Evolutionary conservation across 495 filamentous ascomycete genomes (phyloP).

Genomic region (Tuber calosporum): DNA sequence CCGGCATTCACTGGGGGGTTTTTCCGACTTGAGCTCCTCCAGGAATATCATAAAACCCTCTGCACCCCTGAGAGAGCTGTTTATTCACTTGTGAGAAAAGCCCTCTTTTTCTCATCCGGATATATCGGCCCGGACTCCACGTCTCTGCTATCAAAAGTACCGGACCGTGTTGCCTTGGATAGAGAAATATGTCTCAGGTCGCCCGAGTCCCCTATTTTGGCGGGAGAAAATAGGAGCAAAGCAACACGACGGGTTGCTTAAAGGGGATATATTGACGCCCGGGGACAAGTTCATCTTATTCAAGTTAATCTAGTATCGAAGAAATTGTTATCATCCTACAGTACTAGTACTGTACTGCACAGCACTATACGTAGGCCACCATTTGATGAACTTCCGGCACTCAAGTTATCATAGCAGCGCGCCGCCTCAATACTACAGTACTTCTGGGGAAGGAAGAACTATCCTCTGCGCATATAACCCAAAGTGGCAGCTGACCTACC

Average conservation of each 20-base stretch:
- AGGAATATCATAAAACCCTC: not conserved
- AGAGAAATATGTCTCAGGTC: too few relatives aligned
- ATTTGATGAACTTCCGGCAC: not conserved
- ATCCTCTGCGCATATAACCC: not conserved
- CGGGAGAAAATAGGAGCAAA: too few relatives aligned
- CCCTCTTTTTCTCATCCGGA: not conserved
- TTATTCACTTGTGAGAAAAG: not conserved
- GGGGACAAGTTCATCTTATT: too few relatives aligned
- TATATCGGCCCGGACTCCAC: not conserved
- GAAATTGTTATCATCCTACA: too few relatives aligned
- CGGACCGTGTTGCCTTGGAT: too few relatives aligned
- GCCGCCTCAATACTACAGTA: not conserved
- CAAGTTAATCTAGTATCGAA: too few relatives aligned
- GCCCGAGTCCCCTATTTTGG: too few relatives aligned
- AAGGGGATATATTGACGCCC: too few relatives aligned
- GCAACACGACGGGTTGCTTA: too few relatives aligned
- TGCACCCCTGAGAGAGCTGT: not conserved
- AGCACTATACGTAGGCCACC: not conserved
- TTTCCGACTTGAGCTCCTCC: not conserved
- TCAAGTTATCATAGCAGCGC: not conserved
- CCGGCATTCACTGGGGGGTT: not conserved
- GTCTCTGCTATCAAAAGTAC: not conserved
- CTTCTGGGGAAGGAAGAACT: not conserved
- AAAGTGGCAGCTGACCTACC: not conserved
- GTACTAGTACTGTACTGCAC: too few relatives aligned